Percentiles rank a stretch among this genome's conserved stretches.
Evolutionary conservation across 495 filamentous ascomycete genomes (phyloP).

Genomic region (Chaetomium fimeti): DNA sequence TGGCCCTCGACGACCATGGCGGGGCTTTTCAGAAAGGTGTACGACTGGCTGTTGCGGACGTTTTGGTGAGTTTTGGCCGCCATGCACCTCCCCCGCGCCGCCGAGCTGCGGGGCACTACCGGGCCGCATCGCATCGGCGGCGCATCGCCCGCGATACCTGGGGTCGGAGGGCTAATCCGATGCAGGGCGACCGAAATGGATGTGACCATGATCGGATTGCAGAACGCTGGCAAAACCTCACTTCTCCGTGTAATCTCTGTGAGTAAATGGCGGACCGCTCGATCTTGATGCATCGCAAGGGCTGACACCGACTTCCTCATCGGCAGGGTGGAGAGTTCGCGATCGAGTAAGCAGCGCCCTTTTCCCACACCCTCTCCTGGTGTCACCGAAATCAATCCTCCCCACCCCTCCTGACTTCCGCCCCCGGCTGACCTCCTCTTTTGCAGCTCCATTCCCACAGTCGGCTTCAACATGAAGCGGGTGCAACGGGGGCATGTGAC

Average conservation of each 20-base stretch:
- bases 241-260: conserved; percentile 91
- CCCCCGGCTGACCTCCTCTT: conserved; percentile 43
- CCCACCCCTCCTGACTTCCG: conserved; percentile 18
- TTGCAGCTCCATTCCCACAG: conserved; percentile 90
- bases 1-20: conserved; percentile 31
- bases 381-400: background rate
- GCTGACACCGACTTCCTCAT: conserved; percentile 28
- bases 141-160: background rate
- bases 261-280: conserved; percentile 43
- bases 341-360: conserved; percentile 75
- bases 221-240: conserved; percentile 98
- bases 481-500: conserved; percentile 98
- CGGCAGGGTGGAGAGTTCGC: conserved; percentile 94
- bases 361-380: background rate
- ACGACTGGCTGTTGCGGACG: conserved; percentile 96
- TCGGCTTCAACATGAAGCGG: conserved; percentile 98
- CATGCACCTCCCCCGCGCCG: conserved; percentile 14
- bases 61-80: conserved; percentile 76
- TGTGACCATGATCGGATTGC: conserved; percentile 97
- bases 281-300: background rate
- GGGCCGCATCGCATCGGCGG: conserved; percentile 22
- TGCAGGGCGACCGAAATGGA: conserved; percentile 97
- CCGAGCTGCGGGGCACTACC: conserved; percentile 24
- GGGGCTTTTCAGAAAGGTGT: conserved; percentile 76
- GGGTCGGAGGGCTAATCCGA: conserved; percentile 30